A percentile compares a stretch with the other conserved stretches of the same genome.
Conservation (phyloP, 306 rosid genomes). For the Prunus armeniaca region DNA sequence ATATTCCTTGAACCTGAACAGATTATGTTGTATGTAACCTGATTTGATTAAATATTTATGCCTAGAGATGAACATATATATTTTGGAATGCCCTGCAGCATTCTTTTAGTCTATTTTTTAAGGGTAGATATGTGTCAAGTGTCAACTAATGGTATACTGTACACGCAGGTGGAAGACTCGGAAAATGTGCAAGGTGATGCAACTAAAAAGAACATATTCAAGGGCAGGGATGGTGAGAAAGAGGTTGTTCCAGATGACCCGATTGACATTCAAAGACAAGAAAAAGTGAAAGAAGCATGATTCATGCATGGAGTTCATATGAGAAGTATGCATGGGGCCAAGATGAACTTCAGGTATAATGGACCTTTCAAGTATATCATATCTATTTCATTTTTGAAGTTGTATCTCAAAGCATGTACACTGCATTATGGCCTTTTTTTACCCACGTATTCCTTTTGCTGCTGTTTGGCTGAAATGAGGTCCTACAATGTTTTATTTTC, state of each 20-base stretch:
- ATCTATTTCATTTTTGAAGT: background rate
- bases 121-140: background rate
- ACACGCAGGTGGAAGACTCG: slow-evolving; percentile 63
- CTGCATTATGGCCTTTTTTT: background rate
- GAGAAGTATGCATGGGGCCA: slow-evolving; percentile 97
- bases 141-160: slow-evolving; percentile 17
- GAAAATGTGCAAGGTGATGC: slow-evolving; percentile 31
- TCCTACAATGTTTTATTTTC: background rate
- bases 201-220: slow-evolving; percentile 5
- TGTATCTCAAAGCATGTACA: background rate
- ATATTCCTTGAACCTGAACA: background rate
- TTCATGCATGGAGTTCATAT: slow-evolving; percentile 96
- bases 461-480: background rate
- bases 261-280: slow-evolving; percentile 61
- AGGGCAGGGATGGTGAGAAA: slow-evolving; percentile 16
- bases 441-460: background rate
- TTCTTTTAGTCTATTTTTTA: slow-evolving; percentile 7
- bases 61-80: background rate
- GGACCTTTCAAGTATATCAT: background rate
- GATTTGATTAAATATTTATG: background rate
- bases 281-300: slow-evolving; percentile 95
- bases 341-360: slow-evolving; percentile 95
- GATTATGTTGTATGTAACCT: background rate
- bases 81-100: background rate
- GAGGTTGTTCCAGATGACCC: slow-evolving; percentile 58